These are phyloP conservation scores for Thalassiosira pacifica DNA, from an alignment of 352 stramenopile genomes.

Conservation along the genomic window DNA sequence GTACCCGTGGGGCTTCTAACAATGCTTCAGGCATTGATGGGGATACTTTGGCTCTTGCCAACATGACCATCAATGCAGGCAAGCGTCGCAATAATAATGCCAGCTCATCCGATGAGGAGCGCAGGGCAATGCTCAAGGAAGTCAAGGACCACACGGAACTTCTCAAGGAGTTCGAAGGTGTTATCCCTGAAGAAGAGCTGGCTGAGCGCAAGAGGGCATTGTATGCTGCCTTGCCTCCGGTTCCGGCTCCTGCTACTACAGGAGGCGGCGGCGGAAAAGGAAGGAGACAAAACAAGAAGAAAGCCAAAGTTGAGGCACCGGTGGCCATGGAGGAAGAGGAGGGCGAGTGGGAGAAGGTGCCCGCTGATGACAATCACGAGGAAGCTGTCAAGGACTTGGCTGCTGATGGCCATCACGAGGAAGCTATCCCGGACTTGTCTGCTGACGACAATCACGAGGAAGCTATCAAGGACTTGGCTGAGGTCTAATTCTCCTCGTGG, in stretches of 20 bases:
- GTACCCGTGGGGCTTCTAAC: not conserved
- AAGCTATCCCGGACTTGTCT: too few species aligned
- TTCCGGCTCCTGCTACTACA: slow-evolving; percentile 15
- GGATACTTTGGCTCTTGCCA: not conserved
- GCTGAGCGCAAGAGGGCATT: slow-evolving; percentile 68
- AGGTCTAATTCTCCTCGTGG: too few species aligned
- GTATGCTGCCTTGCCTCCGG: slow-evolving; percentile 65
- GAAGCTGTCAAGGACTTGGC: not conserved
- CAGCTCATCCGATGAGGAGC: slow-evolving; percentile 29
- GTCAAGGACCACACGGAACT: slow-evolving; percentile 75
- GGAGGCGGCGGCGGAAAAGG: too few species aligned
- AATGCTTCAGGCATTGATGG: not conserved
- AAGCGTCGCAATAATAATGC: slow-evolving; percentile 17
- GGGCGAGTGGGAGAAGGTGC: slow-evolving; percentile 23
- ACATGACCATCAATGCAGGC: not conserved
- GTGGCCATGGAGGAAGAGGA: not conserved
- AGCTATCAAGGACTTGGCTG: not conserved
- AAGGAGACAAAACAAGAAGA: slow-evolving; percentile 26
- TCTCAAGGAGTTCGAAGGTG: slow-evolving; percentile 69
- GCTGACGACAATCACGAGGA: not conserved
- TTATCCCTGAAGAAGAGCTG: slow-evolving; percentile 63
- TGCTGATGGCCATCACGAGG: too few species aligned
- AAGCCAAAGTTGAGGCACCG: not conserved
- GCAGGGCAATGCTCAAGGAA: slow-evolving; percentile 63
- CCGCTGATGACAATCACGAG: not conserved